Conservation (phyloP, 352 stramenopile species). For the Pythium chondricola region DNA sequence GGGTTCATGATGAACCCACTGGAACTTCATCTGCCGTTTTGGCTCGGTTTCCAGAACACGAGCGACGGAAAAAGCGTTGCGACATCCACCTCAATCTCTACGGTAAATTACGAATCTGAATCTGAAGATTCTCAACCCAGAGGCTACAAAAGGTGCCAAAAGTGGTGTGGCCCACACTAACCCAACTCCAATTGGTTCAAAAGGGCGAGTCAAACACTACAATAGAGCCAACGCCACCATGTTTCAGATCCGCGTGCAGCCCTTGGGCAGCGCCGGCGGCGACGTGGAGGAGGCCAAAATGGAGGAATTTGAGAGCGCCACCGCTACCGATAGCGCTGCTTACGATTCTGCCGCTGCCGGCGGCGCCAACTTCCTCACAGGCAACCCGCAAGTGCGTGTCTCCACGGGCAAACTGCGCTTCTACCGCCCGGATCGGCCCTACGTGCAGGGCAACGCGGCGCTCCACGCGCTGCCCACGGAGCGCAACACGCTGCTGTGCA, state of each 20-base stretch:
- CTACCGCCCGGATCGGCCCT: constrained; percentile 65
- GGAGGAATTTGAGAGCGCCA: constrained; percentile 20
- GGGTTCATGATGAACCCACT: too few relatives aligned
- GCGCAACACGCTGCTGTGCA: constrained; percentile 71
- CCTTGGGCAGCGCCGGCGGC: constrained; percentile 6
- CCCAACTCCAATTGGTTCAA: background rate
- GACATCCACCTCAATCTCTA: too few relatives aligned
- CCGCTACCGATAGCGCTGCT: constrained; percentile 26
- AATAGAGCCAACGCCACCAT: constrained; percentile 30
- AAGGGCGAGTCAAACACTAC: background rate
- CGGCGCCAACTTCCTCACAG: constrained; percentile 52
- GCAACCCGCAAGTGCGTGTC: constrained; percentile 73
- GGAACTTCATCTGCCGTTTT: too few relatives aligned
- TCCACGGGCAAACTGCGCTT: constrained; percentile 77
- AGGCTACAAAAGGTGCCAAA: too few relatives aligned
- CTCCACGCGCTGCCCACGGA: constrained; percentile 36
- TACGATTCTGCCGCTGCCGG: constrained; percentile 22
- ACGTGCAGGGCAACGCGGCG: constrained; percentile 21
- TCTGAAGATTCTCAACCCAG: too few relatives aligned
- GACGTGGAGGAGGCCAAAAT: constrained; percentile 28
- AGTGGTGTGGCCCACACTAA: background rate
- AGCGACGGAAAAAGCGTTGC: too few relatives aligned
- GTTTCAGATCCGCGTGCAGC: constrained; percentile 84
- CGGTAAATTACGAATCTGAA: too few relatives aligned
- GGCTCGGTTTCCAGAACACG: too few relatives aligned